Evolutionary conservation across 176 grass and related monocot genomes (phyloP).

Genomic region (Oryza punctata): DNA sequence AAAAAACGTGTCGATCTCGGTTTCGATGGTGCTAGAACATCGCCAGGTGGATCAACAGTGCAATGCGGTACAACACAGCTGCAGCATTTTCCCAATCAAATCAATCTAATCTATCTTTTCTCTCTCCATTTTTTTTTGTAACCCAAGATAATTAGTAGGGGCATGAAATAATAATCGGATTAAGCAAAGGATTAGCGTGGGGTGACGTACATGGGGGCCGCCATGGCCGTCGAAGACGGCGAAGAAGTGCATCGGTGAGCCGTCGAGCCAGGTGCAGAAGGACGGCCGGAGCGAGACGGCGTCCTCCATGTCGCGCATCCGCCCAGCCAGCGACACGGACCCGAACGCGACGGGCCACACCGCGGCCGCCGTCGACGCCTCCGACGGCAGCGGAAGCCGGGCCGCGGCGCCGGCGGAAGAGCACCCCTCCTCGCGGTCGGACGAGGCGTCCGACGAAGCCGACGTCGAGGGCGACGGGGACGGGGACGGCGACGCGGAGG

Average conservation of each 20-base stretch:
- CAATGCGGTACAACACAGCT: background rate
- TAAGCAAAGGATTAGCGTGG: background rate
- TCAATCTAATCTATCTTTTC: background rate
- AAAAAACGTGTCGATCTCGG: constrained; percentile 18
- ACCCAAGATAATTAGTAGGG: too few relatives aligned
- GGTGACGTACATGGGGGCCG: constrained; percentile 55
- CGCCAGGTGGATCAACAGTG: constrained; percentile 12
- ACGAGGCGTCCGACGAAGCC: background rate
- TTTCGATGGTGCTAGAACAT: constrained; percentile 35
- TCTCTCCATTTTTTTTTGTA: background rate
- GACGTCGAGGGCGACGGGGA: background rate
- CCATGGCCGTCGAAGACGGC: constrained; percentile 93
- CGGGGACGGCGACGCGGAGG: background rate
- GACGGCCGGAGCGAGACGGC: constrained; percentile 51
- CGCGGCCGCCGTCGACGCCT: background rate
- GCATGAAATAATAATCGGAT: background rate
- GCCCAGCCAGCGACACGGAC: constrained; percentile 51
- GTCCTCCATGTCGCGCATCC: constrained; percentile 83
- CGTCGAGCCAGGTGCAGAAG: constrained; percentile 50
- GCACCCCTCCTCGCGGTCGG: background rate
- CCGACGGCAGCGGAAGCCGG: background rate
- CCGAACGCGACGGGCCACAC: constrained; percentile 58
- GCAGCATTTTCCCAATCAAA: background rate
- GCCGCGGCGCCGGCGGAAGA: background rate
- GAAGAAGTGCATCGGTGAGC: constrained; percentile 71